These are phyloP conservation scores for Nelumbo lutea DNA, from an alignment of 164 flowering plant genomes.

Conservation along the genomic window DNA sequence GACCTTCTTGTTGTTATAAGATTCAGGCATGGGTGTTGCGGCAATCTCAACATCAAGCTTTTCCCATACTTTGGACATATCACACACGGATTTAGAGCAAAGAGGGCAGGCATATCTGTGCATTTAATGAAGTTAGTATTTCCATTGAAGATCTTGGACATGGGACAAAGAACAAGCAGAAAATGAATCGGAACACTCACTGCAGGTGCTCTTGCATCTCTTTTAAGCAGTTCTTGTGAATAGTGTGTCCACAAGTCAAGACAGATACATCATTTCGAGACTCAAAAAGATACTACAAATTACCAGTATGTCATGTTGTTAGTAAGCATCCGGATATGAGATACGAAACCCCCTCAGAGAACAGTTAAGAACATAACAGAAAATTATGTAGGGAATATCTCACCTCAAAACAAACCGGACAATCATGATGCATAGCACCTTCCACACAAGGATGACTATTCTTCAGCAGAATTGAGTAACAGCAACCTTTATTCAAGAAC, in stretches of 20 bases:
- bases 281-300: slow-evolving; percentile 73
- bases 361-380: neutral
- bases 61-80: slow-evolving; percentile 96
- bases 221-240: slow-evolving; percentile 73
- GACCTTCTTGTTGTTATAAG: slow-evolving; percentile 66
- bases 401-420: slow-evolving; percentile 97
- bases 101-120: slow-evolving; percentile 89
- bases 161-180: neutral
- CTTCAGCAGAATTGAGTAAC: slow-evolving; percentile 61
- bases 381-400: neutral
- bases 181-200: slow-evolving; percentile 42
- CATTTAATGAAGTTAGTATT: neutral
- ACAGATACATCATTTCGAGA: slow-evolving; percentile 60
- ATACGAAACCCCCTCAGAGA: too few relatives aligned
- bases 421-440: slow-evolving; percentile 96
- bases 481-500: slow-evolving; percentile 54
- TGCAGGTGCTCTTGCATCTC: slow-evolving; percentile 86
- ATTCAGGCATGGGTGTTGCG: slow-evolving; percentile 82
- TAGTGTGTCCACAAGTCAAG: slow-evolving; percentile 90
- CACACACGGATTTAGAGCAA: slow-evolving; percentile 92
- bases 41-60: slow-evolving; percentile 82
- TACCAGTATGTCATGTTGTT: neutral
- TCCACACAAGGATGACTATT: slow-evolving; percentile 85
- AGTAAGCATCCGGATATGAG: too few relatives aligned
- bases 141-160: neutral